Base-by-base conservation (phyloP, 805 yeast genomes). In the Yarrowia bubula region DNA sequence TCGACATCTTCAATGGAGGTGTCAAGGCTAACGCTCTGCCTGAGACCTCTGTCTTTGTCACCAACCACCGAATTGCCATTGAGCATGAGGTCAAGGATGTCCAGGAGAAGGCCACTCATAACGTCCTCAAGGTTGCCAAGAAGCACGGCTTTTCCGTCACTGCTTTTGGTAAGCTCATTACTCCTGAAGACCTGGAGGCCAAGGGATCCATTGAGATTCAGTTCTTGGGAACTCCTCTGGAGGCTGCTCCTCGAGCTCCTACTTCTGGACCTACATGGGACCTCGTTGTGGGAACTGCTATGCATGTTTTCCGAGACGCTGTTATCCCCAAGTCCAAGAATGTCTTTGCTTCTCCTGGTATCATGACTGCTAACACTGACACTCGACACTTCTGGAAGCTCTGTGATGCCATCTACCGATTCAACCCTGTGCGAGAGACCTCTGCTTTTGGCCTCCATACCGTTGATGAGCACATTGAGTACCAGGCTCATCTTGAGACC, bases 21-120 rank as follows among this genome's bases (percentile, higher is more conserved):
- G 81, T 85, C 66, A 89, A 89, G 75, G 80, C 87, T 28, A 89
- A 89, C 71, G 92, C 95, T 0, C 76, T 89, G 53, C 96, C 96
- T 1, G 93, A 89, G 71, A 74, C 78, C 31, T 83, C 83, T 2
- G 73, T 75, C 38, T 77, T 85, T 42, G 71, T 80, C 43, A 78
- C 87, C 50, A 88, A 90, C 75, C 88, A 87, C 71, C 80, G 96
- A 71, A 79, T 89, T 65, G 81, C 84, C 18, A 76, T 85, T 51
- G 90, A 85, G 67, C 80, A 86, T 15, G 75, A 80, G 18, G 78
- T 82, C 1, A 74, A 76, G 3, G 80, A 77, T 28, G 81, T 80
- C 3, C 69, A 76, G 14, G 77, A 78, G 28, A 78, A 75, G 65
- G 75, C 81, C 65, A 65, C 74, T 11, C 66, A 71, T 11, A 74